Percentiles rank a stretch among this genome's conserved stretches.
Evolutionary conservation across 2,329 filamentous ascomycete genomes (phyloP).

Genomic region (Colletotrichum sojae): DNA sequence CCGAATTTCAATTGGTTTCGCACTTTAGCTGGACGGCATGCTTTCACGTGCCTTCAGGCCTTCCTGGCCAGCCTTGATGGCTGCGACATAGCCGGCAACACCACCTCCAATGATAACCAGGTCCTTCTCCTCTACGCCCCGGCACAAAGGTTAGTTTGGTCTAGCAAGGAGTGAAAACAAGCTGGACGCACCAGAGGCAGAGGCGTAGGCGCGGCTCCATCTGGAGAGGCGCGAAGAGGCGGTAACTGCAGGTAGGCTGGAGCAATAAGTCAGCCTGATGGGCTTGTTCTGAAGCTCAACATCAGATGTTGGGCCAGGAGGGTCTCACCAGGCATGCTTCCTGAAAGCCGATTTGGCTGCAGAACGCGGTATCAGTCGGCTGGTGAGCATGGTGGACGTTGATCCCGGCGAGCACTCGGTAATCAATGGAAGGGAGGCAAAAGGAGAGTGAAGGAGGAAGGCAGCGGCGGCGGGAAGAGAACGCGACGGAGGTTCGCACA

Average conservation of each 20-base stretch:
- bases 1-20: neutral
- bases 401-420: conserved; percentile 43
- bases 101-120: conserved; percentile 98
- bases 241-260: conserved; percentile 65
- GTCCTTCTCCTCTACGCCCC: conserved; percentile 87
- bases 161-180: neutral
- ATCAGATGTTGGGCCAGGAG: conserved; percentile 40
- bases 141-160: conserved; percentile 42
- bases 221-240: conserved; percentile 61
- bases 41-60: conserved; percentile 83
- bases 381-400: conserved; percentile 68
- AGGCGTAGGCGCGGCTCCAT: conserved; percentile 73
- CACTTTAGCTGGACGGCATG: neutral
- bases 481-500: neutral
- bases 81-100: conserved; percentile 98
- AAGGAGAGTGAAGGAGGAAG: conserved; percentile 26
- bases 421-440: conserved; percentile 42
- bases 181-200: conserved; percentile 65
- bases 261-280: conserved; percentile 25
- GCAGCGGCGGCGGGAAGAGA: conserved; percentile 13
- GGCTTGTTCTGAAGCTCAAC: conserved; percentile 41
- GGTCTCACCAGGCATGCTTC: conserved; percentile 64
- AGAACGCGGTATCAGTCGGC: conserved; percentile 72
- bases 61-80: conserved; percentile 98
- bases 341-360: conserved; percentile 71